Percentiles rank a stretch among this genome's conserved stretches.
Evolutionary conservation across 345 rosid genomes (phyloP).

Genomic region (Sonneratia caseolaris): DNA sequence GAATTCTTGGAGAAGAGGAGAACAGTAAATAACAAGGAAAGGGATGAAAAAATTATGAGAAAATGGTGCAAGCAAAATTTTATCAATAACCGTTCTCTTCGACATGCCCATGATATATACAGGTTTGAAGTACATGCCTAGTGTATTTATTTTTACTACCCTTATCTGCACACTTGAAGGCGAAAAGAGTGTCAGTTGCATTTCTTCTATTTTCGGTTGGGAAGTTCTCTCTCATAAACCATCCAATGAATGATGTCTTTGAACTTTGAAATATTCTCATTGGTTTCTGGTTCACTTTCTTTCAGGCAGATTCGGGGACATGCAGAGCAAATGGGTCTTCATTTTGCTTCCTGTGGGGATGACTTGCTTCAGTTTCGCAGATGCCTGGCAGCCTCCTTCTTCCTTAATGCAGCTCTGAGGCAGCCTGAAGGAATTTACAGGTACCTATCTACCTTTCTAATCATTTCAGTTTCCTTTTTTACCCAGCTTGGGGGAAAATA

Average conservation of each 20-base stretch:
- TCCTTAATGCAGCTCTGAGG: constrained; percentile 85
- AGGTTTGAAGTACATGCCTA: constrained; percentile 26
- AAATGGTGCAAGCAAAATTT: constrained; percentile 92
- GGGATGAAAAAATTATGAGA: constrained; percentile 46
- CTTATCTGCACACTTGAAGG: neutral
- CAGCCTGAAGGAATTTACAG: constrained; percentile 84
- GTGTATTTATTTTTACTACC: neutral
- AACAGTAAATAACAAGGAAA: constrained; percentile 24
- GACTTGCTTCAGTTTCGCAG: constrained; percentile 67
- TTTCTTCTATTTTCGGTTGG: neutral
- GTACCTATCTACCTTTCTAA: constrained; percentile 18
- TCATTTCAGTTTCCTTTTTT: neutral
- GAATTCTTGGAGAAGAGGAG: constrained; percentile 58
- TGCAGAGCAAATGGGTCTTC: constrained; percentile 70
- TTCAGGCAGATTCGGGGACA: constrained; percentile 73
- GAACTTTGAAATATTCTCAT: constrained; percentile 4
- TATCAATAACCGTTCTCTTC: constrained; percentile 61
- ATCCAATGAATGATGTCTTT: neutral
- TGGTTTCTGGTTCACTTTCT: neutral
- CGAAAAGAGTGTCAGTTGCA: neutral
- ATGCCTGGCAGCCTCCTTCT: constrained; percentile 90
- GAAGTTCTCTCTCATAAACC: neutral
- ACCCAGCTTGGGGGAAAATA: neutral
- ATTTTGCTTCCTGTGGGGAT: constrained; percentile 67
- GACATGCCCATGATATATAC: constrained; percentile 76